These are phyloP conservation scores for Mycena latifolia DNA, from an alignment of 768 basidiomycete genomes.

Conservation along the genomic window DNA sequence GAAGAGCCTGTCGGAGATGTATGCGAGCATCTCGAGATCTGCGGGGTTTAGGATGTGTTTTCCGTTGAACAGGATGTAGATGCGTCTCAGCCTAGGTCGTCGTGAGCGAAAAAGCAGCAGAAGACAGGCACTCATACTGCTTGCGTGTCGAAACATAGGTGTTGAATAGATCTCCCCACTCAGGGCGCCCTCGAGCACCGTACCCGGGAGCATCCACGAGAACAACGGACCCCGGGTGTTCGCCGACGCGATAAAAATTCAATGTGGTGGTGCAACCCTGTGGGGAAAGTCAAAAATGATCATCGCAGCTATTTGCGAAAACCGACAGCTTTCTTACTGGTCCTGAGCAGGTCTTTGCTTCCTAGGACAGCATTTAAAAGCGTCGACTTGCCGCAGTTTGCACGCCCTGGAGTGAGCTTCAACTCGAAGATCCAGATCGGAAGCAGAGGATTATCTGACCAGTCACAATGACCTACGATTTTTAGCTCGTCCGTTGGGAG, in stretches of 20 bases:
- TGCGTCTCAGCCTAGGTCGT: constrained; percentile 67
- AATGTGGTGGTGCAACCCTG: constrained; percentile 81
- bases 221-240: constrained; percentile 67
- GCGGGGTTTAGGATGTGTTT: constrained; percentile 69
- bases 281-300: background rate
- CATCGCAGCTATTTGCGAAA: background rate
- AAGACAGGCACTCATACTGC: constrained; percentile 58
- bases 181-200: constrained; percentile 76
- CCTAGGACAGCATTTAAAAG: constrained; percentile 78
- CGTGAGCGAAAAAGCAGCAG: constrained; percentile 18
- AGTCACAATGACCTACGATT: constrained; percentile 57
- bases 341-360: constrained; percentile 66
- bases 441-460: constrained; percentile 42
- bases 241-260: constrained; percentile 80
- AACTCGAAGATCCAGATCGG: background rate
- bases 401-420: constrained; percentile 64
- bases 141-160: constrained; percentile 70
- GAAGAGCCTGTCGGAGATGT: constrained; percentile 59
- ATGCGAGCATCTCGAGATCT: constrained; percentile 73
- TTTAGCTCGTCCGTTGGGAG: background rate
- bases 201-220: constrained; percentile 89
- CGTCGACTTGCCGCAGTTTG: constrained; percentile 84
- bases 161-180: constrained; percentile 82
- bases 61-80: constrained; percentile 79
- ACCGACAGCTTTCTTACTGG: constrained; percentile 80